Evolutionary conservation across 805 yeast species (phyloP).

Genomic region (Suhomyces sp.): DNA sequence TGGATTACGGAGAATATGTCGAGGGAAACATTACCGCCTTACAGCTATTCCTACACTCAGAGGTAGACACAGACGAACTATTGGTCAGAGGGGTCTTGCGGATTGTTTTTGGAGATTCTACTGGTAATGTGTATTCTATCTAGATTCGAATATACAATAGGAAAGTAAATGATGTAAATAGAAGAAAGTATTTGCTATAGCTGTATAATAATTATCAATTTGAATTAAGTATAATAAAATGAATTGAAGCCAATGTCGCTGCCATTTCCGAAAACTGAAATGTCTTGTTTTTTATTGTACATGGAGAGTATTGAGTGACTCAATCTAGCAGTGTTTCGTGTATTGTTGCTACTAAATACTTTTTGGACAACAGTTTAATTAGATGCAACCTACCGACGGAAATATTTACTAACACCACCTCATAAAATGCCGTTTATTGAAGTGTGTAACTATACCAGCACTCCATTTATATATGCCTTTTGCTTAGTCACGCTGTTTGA

Average conservation of each 20-base stretch:
- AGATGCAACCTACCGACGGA: no score
- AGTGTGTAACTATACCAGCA: no score
- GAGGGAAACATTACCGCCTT: conserved; percentile 26
- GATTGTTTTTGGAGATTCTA: conserved; percentile 52
- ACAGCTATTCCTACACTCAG: conserved; percentile 25
- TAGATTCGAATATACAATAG: background rate
- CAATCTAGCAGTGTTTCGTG: no score
- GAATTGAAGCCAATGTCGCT: background rate
- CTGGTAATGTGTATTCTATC: conserved; percentile 46
- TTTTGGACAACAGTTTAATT: no score
- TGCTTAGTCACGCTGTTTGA: background rate
- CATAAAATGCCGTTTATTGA: background rate
- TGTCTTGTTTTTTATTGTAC: background rate
- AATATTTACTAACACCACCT: no score
- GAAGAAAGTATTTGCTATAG: no score
- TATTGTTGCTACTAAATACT: no score
- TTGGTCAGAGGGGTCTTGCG: conserved; percentile 34
- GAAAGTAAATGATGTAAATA: background rate
- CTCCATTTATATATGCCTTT: no score
- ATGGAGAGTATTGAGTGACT: background rate
- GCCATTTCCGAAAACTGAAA: background rate
- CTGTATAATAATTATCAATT: no score
- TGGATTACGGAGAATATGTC: conserved; percentile 1
- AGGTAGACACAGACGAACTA: conserved; percentile 35
- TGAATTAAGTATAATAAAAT: no score